Percentiles rank a stretch among this genome's conserved stretches.
phyloP scores from a whole-genome alignment of 2,329 filamentous ascomycete genomes.

The Aspergillus puulaauensis region DNA sequence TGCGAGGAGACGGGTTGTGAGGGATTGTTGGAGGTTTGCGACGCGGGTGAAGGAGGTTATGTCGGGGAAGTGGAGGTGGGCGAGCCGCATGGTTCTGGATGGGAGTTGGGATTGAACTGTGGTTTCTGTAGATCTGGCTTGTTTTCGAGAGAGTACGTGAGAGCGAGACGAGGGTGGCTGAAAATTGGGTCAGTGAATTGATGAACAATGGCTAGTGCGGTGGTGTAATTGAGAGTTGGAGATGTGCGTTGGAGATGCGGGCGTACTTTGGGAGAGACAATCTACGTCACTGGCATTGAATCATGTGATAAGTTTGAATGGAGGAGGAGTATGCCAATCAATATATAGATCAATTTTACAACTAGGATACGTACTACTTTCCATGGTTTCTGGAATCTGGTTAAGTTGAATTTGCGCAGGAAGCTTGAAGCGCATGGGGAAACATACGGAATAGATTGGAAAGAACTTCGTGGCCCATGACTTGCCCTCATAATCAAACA shows the following conservation, averaged over 20 bases:
- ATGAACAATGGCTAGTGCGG: neutral
- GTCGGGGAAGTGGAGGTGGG: constrained; percentile 60
- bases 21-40: constrained; percentile 55
- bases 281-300: constrained; percentile 6
- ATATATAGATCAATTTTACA: neutral
- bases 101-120: neutral
- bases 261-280: neutral
- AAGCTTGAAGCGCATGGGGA: neutral
- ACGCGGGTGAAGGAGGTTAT: constrained; percentile 57
- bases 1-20: constrained; percentile 59
- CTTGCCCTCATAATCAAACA: neutral
- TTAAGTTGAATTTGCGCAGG: neutral
- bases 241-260: neutral
- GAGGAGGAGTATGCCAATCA: neutral
- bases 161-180: neutral
- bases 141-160: neutral
- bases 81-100: constrained; percentile 50
- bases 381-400: neutral
- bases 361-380: neutral
- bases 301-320: constrained; percentile 10
- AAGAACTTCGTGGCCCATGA: neutral
- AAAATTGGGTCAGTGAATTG: neutral
- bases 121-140: neutral
- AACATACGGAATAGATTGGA: neutral
- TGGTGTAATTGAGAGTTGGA: neutral